Evolutionary conservation across 1,139 yeast genomes (phyloP), one percentile per base, ranked within the genome.

Genomic region (Lodderomyces oxycetoniae): DNA sequence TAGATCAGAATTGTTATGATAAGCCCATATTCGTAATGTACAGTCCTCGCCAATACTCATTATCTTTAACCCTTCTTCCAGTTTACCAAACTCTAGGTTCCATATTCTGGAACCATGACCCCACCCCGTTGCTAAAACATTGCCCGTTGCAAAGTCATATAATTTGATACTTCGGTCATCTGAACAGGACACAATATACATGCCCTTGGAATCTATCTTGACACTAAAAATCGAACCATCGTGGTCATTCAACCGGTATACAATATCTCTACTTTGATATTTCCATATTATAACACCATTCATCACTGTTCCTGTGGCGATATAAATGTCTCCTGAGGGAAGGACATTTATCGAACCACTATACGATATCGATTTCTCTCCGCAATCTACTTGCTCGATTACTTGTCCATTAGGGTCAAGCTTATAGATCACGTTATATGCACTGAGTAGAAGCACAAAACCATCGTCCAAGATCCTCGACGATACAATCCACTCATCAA

Each of bases 61-160:
- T 3, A 74, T 50, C 17, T 74, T 62, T 1, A 81, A 51, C 2
- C 49, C 43, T 4, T 36, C 29, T 27, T 59, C 53, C 26, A 24
- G 6, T 3, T 46, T 43, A 41, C 66, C 72, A 53, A 88, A 87
- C 29, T 68, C 68, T 35, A 91, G 64, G 28, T 74, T 74, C 98
- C 98, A 91, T 28, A 91, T 88, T 52, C 98, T 72, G 0, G 97
- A 89, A 3, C 85, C 82, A 53, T 91, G 98, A 11, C 97, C 97
- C 96, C 97, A 91, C 0, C 96, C 97, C 26, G 79, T 74, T 1
- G 91, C 82, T 24, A 84, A 45, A 21, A 79, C 59, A 5, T 60
- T 46, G 0, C 93, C 91, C 2, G 68, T 50, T 5, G 51, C 47
- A 42, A 80, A 61, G 44, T 76, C 77, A 79, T 89, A 89, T 8